Conservation (phyloP, 2,329 filamentous ascomycete genomes). For the Neopestalotiopsis rosae region DNA sequence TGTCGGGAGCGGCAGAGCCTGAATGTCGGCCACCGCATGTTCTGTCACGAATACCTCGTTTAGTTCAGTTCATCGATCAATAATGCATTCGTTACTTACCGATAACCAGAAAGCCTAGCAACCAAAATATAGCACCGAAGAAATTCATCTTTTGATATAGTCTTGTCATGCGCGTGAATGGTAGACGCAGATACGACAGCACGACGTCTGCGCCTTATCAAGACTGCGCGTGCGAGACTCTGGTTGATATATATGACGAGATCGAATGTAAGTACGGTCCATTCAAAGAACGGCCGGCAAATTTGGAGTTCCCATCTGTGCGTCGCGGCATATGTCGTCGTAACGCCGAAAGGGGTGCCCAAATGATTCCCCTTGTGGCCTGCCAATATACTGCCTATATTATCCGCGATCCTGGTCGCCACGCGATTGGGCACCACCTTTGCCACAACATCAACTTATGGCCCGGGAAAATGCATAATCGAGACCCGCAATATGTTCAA, state of each 20-base stretch:
- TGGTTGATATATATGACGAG: not conserved
- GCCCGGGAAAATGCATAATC: not conserved
- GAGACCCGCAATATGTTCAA: not conserved
- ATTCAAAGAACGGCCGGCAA: not conserved
- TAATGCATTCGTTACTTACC: not conserved
- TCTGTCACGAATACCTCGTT: conserved; percentile 2
- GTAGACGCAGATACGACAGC: not conserved
- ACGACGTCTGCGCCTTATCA: not conserved
- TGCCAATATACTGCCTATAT: not conserved
- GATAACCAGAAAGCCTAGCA: not conserved
- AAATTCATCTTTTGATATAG: not conserved
- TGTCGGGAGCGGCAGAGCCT: conserved; percentile 37
- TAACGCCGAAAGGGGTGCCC: not conserved
- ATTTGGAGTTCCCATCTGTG: not conserved
- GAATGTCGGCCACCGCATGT: conserved; percentile 22
- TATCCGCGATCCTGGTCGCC: not conserved
- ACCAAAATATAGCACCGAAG: not conserved
- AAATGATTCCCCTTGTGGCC: not conserved
- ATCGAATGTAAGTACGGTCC: not conserved
- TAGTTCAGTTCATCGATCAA: not conserved
- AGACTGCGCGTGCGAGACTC: not conserved
- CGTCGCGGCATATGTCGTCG: not conserved
- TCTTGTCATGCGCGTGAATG: not conserved
- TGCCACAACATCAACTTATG: not conserved
- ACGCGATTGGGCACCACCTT: not conserved